Evolutionary conservation across 768 basidiomycete species (phyloP).

Genomic region (Strobilomyces dryophilus): DNA sequence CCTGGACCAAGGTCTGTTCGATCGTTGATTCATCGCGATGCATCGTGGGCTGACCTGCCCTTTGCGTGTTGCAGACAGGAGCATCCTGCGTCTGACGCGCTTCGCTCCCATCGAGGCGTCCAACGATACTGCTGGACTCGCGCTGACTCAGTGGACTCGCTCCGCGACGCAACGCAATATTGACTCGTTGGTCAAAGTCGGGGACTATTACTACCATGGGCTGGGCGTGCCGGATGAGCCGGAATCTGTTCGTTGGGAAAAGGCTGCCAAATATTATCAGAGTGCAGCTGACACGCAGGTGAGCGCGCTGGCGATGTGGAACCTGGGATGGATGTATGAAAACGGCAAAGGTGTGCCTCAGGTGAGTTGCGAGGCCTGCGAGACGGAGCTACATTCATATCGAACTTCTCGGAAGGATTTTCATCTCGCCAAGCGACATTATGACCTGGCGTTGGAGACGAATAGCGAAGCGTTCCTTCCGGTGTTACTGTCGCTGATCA

Average conservation of each 20-base stretch:
- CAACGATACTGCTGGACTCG: conserved; percentile 77
- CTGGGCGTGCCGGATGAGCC: conserved; percentile 73
- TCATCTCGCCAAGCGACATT: conserved; percentile 93
- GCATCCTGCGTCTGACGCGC: conserved; percentile 60
- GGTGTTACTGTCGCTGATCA: conserved; percentile 74
- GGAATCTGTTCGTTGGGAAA: conserved; percentile 66
- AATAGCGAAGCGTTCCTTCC: conserved; percentile 89
- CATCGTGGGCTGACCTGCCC: conserved; percentile 18
- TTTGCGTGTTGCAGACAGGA: conserved; percentile 49
- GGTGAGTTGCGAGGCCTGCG: conserved; percentile 37
- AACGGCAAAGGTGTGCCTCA: conserved; percentile 89
- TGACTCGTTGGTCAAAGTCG: conserved; percentile 97
- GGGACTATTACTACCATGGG: conserved; percentile 94
- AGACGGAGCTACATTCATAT: neutral
- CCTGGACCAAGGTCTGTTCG: conserved; percentile 76
- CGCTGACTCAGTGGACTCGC: conserved; percentile 90
- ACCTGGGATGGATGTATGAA: conserved; percentile 99
- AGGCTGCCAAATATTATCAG: conserved; percentile 92
- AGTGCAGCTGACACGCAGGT: conserved; percentile 89
- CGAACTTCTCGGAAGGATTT: conserved; percentile 59
- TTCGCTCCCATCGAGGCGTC: conserved; percentile 71
- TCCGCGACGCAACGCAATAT: conserved; percentile 92
- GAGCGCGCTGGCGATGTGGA: conserved; percentile 97
- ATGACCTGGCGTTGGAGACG: conserved; percentile 85
- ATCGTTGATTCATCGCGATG: conserved; percentile 29